Evolutionary conservation across 441 rosid genomes (phyloP), one percentile per base, ranked within the genome.

Genomic region (Rhodomyrtus psidioides): DNA sequence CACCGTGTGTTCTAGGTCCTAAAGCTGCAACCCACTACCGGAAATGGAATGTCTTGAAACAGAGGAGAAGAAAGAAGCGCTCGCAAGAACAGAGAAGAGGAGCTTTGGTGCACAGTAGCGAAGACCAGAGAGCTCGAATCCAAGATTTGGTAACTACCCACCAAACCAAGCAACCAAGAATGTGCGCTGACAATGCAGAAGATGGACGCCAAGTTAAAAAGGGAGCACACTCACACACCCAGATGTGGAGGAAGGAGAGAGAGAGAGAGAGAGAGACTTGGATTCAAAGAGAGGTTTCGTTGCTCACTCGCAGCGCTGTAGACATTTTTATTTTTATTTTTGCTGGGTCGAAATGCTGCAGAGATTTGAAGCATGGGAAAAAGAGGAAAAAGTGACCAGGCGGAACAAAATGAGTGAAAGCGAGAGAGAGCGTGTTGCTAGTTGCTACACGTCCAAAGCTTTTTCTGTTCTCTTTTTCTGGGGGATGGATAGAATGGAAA

Each of bases 251-350:
- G n/a, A n/a, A 84, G 46, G 86, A 82, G 75, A 49, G 83, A 85
- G 88, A 88, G 83, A 84, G 82, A 88, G 84, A 79, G 89, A 89
- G 85, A 90, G 90, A 93, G 90, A 91, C 98, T 95, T 96, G 91
- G 95, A 94, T 94, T 97, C 93, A 93, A 96, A 97, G 97, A 93
- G 92, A 95, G 92, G 95, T 89, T 90, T 88, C 79, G 75, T 60
- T 55, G 84, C 79, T 88, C 84, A 30, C 87, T 55, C 82, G 83
- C 81, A 57, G 79, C 34, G 12, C 34, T 34, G 34, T 4, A 34
- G 34, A 70, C 16, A 39, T 70, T 70, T 70, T 34, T 34, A n/a
- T 34, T 34, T 34, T 34, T 34, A 2, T 34, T 34, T 34, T 4
- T 34, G 2, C 34, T 34, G 34, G 34, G 34, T 34, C 34, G 34